Evolutionary conservation across 75 land plant genomes (phyloP).

Genomic region (Picea glauca): DNA sequence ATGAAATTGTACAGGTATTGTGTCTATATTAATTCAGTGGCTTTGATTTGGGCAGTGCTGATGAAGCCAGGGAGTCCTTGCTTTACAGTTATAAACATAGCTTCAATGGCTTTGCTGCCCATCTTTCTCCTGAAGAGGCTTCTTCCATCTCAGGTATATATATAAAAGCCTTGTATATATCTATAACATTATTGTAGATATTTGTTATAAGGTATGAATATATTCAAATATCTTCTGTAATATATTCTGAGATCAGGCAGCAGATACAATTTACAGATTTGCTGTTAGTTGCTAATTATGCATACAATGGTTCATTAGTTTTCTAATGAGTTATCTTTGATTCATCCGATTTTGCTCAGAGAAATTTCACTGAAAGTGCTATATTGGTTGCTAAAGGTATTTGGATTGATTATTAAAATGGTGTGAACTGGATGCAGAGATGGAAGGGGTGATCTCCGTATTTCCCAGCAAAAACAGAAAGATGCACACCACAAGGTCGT

Average conservation of each 20-base stretch:
- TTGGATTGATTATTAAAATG: not conserved
- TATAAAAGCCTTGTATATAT: not conserved
- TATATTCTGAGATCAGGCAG: not conserved
- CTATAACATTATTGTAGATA: too few relatives aligned
- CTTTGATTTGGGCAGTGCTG: slow-evolving; percentile 24
- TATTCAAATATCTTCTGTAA: not conserved
- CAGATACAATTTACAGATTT: not conserved
- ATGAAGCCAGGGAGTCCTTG: slow-evolving; percentile 57
- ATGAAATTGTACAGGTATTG: not conserved
- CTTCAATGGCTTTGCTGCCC: slow-evolving; percentile 82
- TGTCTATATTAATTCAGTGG: not conserved
- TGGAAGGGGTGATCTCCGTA: slow-evolving; percentile 60
- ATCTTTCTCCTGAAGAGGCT: slow-evolving; percentile 53
- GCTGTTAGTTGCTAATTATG: not conserved
- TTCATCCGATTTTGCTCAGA: not conserved
- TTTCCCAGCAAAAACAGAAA: slow-evolving; percentile 35
- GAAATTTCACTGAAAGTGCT: not conserved
- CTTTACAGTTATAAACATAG: slow-evolving; percentile 79
- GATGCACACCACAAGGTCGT: slow-evolving; percentile 57
- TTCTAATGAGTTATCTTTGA: not conserved
- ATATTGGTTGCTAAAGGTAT: not conserved
- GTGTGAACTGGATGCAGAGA: slow-evolving; percentile 24
- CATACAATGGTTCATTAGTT: not conserved
- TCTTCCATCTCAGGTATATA: slow-evolving; percentile 43
- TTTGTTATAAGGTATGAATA: slow-evolving; percentile 3